Evolutionary conservation across 768 basidiomycete species (phyloP).

Genomic region (Suillus decipiens): DNA sequence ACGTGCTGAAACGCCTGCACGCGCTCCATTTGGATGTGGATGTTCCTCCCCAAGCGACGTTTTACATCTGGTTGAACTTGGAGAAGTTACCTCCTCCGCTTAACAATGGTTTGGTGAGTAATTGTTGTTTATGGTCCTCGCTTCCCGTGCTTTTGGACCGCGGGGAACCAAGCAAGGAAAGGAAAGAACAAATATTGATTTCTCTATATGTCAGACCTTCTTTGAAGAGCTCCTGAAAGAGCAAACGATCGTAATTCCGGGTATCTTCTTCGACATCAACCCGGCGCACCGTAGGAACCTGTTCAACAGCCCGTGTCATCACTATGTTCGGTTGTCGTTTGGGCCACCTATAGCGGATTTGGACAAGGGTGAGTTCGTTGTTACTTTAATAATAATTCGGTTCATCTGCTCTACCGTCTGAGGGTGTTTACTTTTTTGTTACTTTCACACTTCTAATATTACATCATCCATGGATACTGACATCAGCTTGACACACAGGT

Average conservation of each 20-base stretch:
- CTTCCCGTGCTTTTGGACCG: neutral
- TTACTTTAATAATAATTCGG: neutral
- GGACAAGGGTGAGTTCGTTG: constrained; percentile 57
- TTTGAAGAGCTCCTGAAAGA: constrained; percentile 93
- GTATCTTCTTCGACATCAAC: constrained; percentile 84
- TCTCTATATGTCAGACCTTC: constrained; percentile 59
- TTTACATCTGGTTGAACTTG: constrained; percentile 94
- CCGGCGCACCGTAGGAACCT: constrained; percentile 84
- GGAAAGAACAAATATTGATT: neutral
- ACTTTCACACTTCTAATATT: neutral
- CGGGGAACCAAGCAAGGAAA: neutral
- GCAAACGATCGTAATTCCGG: constrained; percentile 88
- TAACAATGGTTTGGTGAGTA: constrained; percentile 79
- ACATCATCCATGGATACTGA: constrained; percentile 6
- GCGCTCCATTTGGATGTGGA: constrained; percentile 76
- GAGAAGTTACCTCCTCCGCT: constrained; percentile 77
- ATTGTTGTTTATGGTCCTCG: neutral
- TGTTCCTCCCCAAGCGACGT: constrained; percentile 78
- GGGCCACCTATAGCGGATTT: constrained; percentile 80
- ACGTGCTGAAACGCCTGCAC: constrained; percentile 80
- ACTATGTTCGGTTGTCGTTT: constrained; percentile 86
- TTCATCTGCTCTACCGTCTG: neutral
- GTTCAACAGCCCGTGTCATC: constrained; percentile 88
- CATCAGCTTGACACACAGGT: constrained; percentile 40
- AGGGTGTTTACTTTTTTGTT: neutral